Evolutionary conservation across 129 eudicot species (phyloP).

Genomic region (Chrysanthemum seticuspe): DNA sequence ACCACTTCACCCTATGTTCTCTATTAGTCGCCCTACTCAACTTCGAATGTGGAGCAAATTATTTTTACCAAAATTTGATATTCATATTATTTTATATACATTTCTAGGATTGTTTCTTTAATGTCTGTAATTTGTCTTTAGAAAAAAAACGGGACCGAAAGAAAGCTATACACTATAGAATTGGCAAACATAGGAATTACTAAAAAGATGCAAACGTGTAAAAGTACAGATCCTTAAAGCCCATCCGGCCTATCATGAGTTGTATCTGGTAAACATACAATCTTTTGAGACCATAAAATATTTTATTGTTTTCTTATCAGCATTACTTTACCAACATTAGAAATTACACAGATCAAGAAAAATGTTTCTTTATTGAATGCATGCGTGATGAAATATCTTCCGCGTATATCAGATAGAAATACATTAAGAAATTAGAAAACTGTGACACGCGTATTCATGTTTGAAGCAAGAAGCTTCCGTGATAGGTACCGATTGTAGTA

Average conservation of each 20-base stretch:
- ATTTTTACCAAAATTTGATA: not conserved
- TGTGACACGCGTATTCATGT: constrained; percentile 19
- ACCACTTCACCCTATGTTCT: not conserved
- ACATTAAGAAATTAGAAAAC: not conserved
- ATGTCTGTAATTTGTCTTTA: not conserved
- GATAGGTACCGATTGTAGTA: constrained; percentile 35
- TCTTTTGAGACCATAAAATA: constrained; percentile 12
- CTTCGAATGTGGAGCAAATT: not conserved
- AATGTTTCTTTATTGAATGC: not conserved
- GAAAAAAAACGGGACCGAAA: not conserved
- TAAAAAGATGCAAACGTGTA: not conserved
- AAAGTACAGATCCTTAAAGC: constrained; percentile 7
- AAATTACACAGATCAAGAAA: constrained; percentile 2
- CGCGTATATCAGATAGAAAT: not conserved
- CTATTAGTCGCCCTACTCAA: not conserved
- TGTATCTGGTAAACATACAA: constrained; percentile 22
- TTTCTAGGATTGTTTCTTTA: not conserved
- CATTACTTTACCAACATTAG: not conserved
- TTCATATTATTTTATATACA: not conserved
- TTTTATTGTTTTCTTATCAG: constrained; percentile 4
- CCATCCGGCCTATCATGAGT: constrained; percentile 5
- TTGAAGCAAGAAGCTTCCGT: constrained; percentile 25
- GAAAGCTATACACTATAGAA: not conserved
- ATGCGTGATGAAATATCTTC: not conserved
- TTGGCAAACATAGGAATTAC: not conserved